Conservation (phyloP, 1,284 basidiomycete genomes). For the Melampsora americana region DNA sequence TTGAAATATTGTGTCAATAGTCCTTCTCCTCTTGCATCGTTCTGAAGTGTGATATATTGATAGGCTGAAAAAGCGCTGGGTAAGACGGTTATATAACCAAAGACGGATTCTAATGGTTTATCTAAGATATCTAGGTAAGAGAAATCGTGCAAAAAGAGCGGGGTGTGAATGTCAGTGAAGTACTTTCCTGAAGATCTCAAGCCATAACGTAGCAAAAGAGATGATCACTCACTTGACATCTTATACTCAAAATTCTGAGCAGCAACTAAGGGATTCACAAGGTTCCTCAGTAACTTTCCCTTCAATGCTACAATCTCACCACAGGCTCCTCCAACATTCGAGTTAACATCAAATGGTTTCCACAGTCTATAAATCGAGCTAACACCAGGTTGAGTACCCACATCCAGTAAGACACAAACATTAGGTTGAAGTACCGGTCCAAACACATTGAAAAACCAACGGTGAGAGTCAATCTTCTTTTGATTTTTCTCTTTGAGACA, state of each 20-base stretch:
- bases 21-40: slow-evolving; percentile 89
- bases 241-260: slow-evolving; percentile 96
- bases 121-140: slow-evolving; percentile 66
- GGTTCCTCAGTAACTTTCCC: slow-evolving; percentile 85
- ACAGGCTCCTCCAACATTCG: slow-evolving; percentile 85
- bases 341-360: slow-evolving; percentile 74
- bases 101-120: slow-evolving; percentile 86
- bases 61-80: slow-evolving; percentile 97
- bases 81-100: slow-evolving; percentile 84
- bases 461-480: slow-evolving; percentile 57
- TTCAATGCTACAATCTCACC: slow-evolving; percentile 75
- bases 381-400: slow-evolving; percentile 91
- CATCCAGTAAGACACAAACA: slow-evolving; percentile 83
- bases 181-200: too few relatives aligned
- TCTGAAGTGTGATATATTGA: slow-evolving; percentile 82
- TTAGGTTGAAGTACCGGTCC: slow-evolving; percentile 82
- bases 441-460: slow-evolving; percentile 97
- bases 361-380: slow-evolving; percentile 96
- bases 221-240: slow-evolving; percentile 65
- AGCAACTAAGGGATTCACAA: slow-evolving; percentile 80
- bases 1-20: slow-evolving; percentile 91
- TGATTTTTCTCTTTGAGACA: slow-evolving; percentile 90
- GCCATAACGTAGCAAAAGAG: too few relatives aligned
- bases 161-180: too few relatives aligned
- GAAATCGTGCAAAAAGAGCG: too few relatives aligned